Evolutionary conservation across 495 filamentous ascomycete species (phyloP), one percentile per base, ranked within the genome.

Genomic region (Emericellopsis terricola): DNA sequence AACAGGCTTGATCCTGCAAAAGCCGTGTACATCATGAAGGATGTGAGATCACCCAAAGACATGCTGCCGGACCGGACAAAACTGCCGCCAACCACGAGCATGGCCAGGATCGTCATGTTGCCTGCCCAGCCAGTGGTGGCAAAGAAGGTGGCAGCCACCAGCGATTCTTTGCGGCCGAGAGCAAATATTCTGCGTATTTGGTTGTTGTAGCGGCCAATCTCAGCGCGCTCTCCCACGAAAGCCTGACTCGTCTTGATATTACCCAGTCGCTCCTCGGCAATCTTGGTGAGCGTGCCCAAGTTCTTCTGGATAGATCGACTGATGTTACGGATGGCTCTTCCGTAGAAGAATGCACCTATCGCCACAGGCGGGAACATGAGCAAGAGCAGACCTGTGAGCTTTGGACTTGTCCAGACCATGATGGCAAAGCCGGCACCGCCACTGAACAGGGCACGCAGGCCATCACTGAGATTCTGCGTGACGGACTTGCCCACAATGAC

Each of bases 401-500:
- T 87, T 31, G 89, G 58, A 50, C 82, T 92, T 34, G 93, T 77
- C 60, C 85, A 96, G 14, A 76, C 73, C 89, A 97, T 96, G 41
- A 87, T 63, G 26, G 70, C 69, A 42, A 97, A 76, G 2, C 91
- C 91, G 39, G 87, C 86, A 1, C 65, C 67, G 38, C 89, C 86
- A 47, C 81, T 92, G 31, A 97, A 84, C 32, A 81, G 56, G 3
- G 89, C 74, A 19, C 89, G 74, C 19, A 96, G 60, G 9, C 89
- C 89, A 56, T 97, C 89, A 2, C 86, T 94, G 28, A 97, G 59
- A 48, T 97, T 97, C 44, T 96, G 89, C 8, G 91, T 96, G 44
- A 97, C 91, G 53, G 82, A 91, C 59, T 97, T 97, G 42, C 86
- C 89, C 20, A 96, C 87, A 42, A 97, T 86, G 42, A 96, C 78